These are phyloP conservation scores for Colletotrichum lindemuthianum DNA, from an alignment of 2,329 filamentous ascomycete genomes.

Conservation along the genomic window DNA sequence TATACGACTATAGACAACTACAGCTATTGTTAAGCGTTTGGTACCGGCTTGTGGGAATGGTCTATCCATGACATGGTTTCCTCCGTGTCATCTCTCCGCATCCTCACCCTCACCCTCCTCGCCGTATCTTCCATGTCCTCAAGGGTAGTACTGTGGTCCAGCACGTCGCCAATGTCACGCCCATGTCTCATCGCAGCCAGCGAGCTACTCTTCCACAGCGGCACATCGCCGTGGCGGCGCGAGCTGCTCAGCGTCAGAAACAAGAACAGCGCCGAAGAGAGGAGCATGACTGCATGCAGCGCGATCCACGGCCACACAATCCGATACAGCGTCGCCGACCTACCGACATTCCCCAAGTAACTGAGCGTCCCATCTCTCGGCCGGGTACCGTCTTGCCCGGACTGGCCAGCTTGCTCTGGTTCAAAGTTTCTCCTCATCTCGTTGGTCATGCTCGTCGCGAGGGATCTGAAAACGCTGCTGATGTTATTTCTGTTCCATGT, in stretches of 20 bases:
- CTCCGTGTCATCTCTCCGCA: neutral
- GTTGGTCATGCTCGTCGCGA: constrained; percentile 20
- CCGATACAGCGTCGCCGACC: neutral
- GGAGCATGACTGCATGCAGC: constrained; percentile 5
- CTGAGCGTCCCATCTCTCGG: neutral
- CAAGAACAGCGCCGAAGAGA: neutral
- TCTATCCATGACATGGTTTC: neutral
- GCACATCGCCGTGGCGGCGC: neutral
- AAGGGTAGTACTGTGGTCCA: neutral
- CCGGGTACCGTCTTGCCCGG: neutral
- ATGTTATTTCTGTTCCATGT: neutral
- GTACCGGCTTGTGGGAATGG: neutral
- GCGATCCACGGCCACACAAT: constrained; percentile 26
- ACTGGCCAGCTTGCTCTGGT: neutral
- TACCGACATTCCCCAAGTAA: neutral
- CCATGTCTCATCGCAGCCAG: constrained; percentile 15
- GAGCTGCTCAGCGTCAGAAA: neutral
- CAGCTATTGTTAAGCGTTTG: neutral
- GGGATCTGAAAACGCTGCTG: neutral
- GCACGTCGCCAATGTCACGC: constrained; percentile 3
- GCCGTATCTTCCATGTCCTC: constrained; percentile 33
- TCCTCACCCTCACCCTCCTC: neutral
- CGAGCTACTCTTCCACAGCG: constrained; percentile 28
- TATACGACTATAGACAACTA: fast-evolving
- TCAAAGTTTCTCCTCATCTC: constrained; percentile 14